Conservation (phyloP, 2,329 filamentous ascomycete species). For the Epichloe sylvatica region DNA sequence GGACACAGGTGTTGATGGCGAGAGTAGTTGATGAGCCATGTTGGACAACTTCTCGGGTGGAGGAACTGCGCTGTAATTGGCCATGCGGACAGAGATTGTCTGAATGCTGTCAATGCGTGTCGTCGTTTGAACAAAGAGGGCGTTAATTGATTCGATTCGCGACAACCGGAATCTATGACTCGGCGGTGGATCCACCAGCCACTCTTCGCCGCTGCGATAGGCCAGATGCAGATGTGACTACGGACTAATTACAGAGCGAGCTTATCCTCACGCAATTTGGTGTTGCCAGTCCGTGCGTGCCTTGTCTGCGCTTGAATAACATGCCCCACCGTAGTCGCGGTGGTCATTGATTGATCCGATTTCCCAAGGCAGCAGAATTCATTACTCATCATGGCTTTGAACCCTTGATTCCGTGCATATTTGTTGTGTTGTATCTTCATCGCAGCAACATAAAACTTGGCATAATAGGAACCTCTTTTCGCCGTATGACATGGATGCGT, state of each 20-base stretch:
- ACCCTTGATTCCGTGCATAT: no score
- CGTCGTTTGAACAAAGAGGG: no score
- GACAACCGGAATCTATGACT: neutral
- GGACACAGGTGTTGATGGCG: constrained; percentile 14
- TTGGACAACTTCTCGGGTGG: constrained; percentile 25
- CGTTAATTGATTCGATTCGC: no score
- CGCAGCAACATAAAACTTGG: no score
- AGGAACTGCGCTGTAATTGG: constrained; percentile 39
- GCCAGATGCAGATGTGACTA: neutral
- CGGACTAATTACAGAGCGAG: neutral
- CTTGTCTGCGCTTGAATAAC: neutral
- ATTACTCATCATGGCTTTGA: no score
- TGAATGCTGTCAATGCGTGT: no score
- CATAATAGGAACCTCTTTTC: no score
- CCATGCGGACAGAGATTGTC: constrained; percentile 22
- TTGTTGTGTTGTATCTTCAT: no score
- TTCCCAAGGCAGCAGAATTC: neutral
- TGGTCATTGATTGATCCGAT: neutral
- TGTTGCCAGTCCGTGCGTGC: no score
- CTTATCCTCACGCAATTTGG: no score
- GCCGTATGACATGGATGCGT: no score
- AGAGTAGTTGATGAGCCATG: constrained; percentile 9
- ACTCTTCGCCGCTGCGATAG: neutral
- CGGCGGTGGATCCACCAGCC: neutral
- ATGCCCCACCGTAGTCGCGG: neutral